Percentiles rank a stretch among this genome's conserved stretches.
phyloP scores from a whole-genome alignment of 2,329 filamentous ascomycete genomes.

The Cladophialophora bantiana region DNA sequence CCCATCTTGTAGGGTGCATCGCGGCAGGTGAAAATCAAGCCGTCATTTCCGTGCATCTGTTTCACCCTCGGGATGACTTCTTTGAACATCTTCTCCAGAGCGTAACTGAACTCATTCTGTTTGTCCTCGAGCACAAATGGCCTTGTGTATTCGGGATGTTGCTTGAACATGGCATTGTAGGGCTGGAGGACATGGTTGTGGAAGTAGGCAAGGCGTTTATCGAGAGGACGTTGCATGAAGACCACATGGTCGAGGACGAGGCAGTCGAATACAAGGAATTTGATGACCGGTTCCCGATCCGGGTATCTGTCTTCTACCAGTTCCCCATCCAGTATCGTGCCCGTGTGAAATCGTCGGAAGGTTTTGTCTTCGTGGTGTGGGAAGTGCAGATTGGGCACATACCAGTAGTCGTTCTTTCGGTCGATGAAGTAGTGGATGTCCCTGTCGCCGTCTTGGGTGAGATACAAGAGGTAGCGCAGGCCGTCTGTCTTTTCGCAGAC shows the following conservation, averaged over 20 bases:
- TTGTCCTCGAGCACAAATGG: conserved; percentile 88
- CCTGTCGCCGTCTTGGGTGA: conserved; percentile 66
- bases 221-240: conserved; percentile 78
- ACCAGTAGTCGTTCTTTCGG: conserved; percentile 97
- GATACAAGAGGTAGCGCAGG: conserved; percentile 92
- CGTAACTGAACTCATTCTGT: conserved; percentile 86
- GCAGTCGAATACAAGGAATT: conserved; percentile 93
- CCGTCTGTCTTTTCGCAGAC: conserved; percentile 99
- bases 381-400: conserved; percentile 79
- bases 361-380: conserved; percentile 71
- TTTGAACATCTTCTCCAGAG: conserved; percentile 89
- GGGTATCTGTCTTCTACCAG: conserved; percentile 82
- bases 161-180: conserved; percentile 75
- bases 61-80: conserved; percentile 81
- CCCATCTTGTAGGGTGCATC: conserved; percentile 85
- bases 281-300: conserved; percentile 72
- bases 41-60: conserved; percentile 83
- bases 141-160: conserved; percentile 72
- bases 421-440: conserved; percentile 89
- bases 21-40: conserved; percentile 96
- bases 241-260: conserved; percentile 78
- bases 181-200: conserved; percentile 78
- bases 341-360: conserved; percentile 71
- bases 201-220: conserved; percentile 89
- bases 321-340: conserved; percentile 90